Evolutionary conservation across 495 filamentous ascomycete species (phyloP), one percentile per base, ranked within the genome.

Genomic region (Ramalina peruviana): DNA sequence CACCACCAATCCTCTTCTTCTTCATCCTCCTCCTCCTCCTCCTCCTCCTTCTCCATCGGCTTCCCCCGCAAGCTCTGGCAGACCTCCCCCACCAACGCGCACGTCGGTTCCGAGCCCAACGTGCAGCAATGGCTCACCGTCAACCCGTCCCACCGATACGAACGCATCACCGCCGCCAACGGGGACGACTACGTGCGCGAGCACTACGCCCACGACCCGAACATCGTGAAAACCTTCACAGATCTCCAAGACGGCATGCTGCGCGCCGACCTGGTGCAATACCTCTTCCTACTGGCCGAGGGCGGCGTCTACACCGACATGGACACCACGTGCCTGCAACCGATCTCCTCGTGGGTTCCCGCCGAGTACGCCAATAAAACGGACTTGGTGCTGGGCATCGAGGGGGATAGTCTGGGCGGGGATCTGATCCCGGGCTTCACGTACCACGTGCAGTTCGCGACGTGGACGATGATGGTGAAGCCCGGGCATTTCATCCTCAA

Each of bases 231-330:
- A 9, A 50, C 53, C 7, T 69, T 66, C 40, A 30, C 54, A 21
- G 54, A 54, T 16, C 50, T 69, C 5, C 52, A 56, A 2, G 58
- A 68, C 7, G 64, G 60, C 1, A 67, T 71, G 26, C 66, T 69
- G 7, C 66, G 67, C 4, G 65, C 68, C 0, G 72, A 76, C 38
- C 61, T 75, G 0, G 59, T 75, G n/a, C 65, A 71, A 17, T 76
- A 76, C 51, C 57, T 74, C 6, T 48, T 75, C 1, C 51, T 76
- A 13, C 67, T 64, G 60, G 66, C 67, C 44, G 65, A 69, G 33
- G 74, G 74, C 11, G 74, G 74, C 19, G 72, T 71, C 43, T 77
- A 75, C 52, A 67, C 65, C 1, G 74, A 77, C 50, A 61, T 70
- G 17, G 72, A 75, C 49, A 59, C 69, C 3, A 48, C 56, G 13